phyloP scores from a whole-genome alignment of 352 stramenopile genomes.

The Ophiocytium majus region DNA sequence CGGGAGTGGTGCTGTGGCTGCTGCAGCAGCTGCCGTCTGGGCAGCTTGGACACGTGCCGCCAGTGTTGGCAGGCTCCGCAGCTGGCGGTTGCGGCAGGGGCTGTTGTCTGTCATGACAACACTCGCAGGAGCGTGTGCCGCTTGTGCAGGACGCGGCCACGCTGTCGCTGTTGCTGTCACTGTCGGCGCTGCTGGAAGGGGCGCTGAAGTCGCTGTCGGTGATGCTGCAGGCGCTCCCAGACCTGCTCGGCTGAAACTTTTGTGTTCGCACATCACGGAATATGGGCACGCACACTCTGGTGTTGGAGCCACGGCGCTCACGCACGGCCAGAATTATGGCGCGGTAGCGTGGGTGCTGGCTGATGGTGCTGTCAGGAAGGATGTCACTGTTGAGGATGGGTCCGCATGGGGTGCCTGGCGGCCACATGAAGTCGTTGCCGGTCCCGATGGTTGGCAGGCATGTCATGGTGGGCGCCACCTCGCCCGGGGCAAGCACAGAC shows the following conservation, averaged over 20 bases:
- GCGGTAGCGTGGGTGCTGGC: slow-evolving; percentile 96
- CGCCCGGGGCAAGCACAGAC: slow-evolving; percentile 82
- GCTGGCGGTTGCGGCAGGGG: too few species aligned
- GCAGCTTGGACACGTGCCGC: too few species aligned
- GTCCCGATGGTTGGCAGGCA: slow-evolving; percentile 94
- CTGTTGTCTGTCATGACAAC: too few species aligned
- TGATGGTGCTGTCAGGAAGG: slow-evolving; percentile 95
- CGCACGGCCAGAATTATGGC: slow-evolving; percentile 98
- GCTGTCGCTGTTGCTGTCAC: not conserved
- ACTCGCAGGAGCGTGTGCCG: too few species aligned
- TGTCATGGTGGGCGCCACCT: slow-evolving; percentile 93
- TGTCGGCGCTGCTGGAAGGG: not conserved
- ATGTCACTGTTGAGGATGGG: slow-evolving; percentile 88
- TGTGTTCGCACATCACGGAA: slow-evolving; percentile 76
- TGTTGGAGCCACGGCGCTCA: slow-evolving; percentile 69
- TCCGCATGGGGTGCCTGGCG: slow-evolving; percentile 63
- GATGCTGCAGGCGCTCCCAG: not conserved
- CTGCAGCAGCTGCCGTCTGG: slow-evolving; percentile 29
- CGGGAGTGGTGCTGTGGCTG: too few species aligned
- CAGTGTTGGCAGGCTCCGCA: too few species aligned
- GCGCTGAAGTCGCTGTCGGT: not conserved
- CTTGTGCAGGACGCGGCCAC: too few species aligned
- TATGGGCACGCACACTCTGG: slow-evolving; percentile 78
- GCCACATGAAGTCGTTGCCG: slow-evolving; percentile 81
- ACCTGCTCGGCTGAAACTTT: slow-evolving; percentile 58